These are phyloP conservation scores for Umbellularia californica DNA, from an alignment of 164 flowering plant genomes.

Conservation along the genomic window DNA sequence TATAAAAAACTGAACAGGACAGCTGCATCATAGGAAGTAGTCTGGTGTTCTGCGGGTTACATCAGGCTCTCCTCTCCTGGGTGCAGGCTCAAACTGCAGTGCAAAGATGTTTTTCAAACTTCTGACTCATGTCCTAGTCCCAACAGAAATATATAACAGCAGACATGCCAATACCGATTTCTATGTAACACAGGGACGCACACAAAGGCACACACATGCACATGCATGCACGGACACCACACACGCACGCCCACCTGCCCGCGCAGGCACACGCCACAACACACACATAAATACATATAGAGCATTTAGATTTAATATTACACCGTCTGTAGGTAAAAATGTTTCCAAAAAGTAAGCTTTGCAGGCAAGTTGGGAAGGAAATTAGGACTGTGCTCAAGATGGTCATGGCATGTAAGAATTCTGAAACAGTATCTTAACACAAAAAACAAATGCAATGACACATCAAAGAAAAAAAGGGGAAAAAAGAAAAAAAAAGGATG, in stretches of 20 bases:
- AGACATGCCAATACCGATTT: not conserved
- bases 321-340: not conserved
- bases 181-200: too few species aligned
- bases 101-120: not conserved
- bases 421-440: not conserved
- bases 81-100: constrained; percentile 95
- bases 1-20: constrained; percentile 19
- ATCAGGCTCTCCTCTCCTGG: constrained; percentile 98
- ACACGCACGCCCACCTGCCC: not conserved
- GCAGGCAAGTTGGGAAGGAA: not conserved
- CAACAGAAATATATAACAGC: not conserved
- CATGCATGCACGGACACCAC: not conserved
- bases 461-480: too few species aligned
- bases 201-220: not conserved
- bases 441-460: not conserved
- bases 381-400: not conserved
- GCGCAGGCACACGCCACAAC: not conserved
- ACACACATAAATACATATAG: not conserved
- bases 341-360: not conserved
- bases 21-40: constrained; percentile 64
- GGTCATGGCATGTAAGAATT: not conserved
- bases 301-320: not conserved
- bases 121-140: not conserved
- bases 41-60: constrained; percentile 97
- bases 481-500: not conserved